phyloP scores from a whole-genome alignment of 139 green algal species.

The Chlamydomonas sphaeroides region DNA sequence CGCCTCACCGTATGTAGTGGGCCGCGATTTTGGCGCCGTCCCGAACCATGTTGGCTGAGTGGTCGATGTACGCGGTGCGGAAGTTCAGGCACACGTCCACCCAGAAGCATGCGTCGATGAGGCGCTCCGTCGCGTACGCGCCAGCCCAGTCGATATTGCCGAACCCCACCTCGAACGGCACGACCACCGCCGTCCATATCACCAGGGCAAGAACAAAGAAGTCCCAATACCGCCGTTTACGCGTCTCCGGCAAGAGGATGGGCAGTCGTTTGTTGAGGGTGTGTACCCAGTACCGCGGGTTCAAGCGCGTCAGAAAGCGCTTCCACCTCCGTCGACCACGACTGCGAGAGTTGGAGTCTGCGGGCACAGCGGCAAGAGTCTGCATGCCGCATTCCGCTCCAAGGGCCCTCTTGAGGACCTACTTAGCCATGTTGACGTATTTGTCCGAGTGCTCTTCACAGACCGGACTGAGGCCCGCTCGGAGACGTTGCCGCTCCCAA shows the following conservation, averaged over 20 bases:
- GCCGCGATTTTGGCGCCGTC: constrained; percentile 39
- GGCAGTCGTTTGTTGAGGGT: constrained; percentile 63
- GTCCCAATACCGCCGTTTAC: constrained; percentile 56
- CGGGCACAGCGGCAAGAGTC: too few relatives aligned
- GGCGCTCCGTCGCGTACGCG: constrained; percentile 9
- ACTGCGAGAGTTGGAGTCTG: constrained; percentile 20
- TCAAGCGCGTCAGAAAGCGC: constrained; percentile 35
- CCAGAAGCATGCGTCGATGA: constrained; percentile 66
- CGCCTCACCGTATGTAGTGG: constrained; percentile 42
- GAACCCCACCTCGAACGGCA: constrained; percentile 54
- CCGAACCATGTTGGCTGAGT: constrained; percentile 61
- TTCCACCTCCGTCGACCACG: constrained; percentile 33
- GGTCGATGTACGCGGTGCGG: constrained; percentile 70
- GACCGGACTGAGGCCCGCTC: background rate
- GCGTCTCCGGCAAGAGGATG: constrained; percentile 52
- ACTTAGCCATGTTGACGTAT: constrained; percentile 42
- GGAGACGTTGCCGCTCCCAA: constrained; percentile 5
- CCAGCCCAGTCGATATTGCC: background rate
- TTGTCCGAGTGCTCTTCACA: constrained; percentile 16
- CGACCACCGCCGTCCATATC: constrained; percentile 64
- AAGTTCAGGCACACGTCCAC: constrained; percentile 71
- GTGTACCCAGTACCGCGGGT: constrained; percentile 54
- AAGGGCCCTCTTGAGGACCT: background rate
- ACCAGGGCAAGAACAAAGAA: constrained; percentile 65
- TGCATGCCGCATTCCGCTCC: too few relatives aligned